Percentiles rank a stretch among this genome's conserved stretches.
These are phyloP conservation scores for Plasmopara muralis DNA, from an alignment of 352 stramenopile genomes.

Conservation along the genomic window DNA sequence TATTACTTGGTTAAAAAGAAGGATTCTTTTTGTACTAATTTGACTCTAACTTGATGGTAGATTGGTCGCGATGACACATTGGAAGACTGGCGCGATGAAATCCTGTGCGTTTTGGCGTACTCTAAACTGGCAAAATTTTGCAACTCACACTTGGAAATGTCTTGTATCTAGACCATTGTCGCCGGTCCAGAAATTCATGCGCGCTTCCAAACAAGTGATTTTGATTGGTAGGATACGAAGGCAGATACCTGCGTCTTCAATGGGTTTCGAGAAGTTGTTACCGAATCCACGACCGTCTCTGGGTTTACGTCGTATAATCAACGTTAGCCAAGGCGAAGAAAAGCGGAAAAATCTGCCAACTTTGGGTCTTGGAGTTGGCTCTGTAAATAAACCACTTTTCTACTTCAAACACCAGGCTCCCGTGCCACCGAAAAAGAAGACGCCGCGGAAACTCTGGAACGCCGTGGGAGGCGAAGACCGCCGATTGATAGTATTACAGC, in stretches of 20 bases:
- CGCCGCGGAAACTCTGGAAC: conserved; percentile 68
- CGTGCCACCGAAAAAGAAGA: conserved; percentile 50
- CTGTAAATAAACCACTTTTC: conserved; percentile 21
- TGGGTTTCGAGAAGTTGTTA: conserved; percentile 21
- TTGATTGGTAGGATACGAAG: conserved; percentile 19
- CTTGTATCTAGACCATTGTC: conserved; percentile 21
- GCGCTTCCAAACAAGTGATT: conserved; percentile 9
- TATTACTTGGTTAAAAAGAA: not conserved
- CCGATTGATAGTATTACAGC: conserved; percentile 59
- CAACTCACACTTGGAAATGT: not conserved
- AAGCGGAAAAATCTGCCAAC: not conserved
- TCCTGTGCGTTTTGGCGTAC: conserved; percentile 22
- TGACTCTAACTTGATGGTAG: too few species aligned
- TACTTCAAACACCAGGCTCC: conserved; percentile 59
- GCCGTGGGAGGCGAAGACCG: conserved; percentile 68
- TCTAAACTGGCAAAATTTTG: not conserved
- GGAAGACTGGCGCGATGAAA: conserved; percentile 37
- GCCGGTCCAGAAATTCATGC: conserved; percentile 24
- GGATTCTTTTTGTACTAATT: too few species aligned
- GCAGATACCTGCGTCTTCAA: conserved; percentile 12
- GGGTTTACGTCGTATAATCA: not conserved
- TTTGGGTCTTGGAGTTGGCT: conserved; percentile 14
- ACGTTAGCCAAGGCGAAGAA: not conserved
- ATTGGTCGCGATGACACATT: too few species aligned
- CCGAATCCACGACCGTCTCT: conserved; percentile 20